Evolutionary conservation across 2,329 filamentous ascomycete genomes (phyloP).

Genomic region (Nothophaeocryptopus gaeumannii): DNA sequence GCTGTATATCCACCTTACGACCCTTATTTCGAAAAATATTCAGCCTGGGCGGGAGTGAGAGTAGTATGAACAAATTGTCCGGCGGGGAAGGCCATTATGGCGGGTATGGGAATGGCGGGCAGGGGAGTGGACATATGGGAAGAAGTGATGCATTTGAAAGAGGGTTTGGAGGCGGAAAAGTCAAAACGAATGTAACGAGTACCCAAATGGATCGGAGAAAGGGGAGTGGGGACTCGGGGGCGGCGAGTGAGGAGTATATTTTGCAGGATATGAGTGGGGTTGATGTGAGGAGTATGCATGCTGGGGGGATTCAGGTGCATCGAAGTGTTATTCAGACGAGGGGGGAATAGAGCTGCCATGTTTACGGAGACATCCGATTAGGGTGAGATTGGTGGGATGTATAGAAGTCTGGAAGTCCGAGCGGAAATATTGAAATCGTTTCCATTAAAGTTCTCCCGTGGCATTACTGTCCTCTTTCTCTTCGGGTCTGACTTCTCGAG

Average conservation of each 20-base stretch:
- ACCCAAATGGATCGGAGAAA: constrained; percentile 15
- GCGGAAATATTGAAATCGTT: too few species aligned
- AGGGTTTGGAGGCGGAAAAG: constrained; percentile 4
- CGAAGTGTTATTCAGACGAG: constrained; percentile 21
- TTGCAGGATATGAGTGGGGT: constrained; percentile 16
- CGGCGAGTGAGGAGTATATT: constrained; percentile 21
- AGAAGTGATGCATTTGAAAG: not conserved
- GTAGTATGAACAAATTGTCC: constrained; percentile 10
- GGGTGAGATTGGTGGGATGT: not conserved
- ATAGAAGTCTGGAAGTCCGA: not conserved
- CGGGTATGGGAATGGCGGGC: constrained; percentile 2
- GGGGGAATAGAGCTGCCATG: not conserved
- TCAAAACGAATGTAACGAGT: constrained; percentile 17
- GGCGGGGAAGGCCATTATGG: constrained; percentile 3
- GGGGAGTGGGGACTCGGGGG: constrained; percentile 10
- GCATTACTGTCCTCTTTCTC: too few species aligned
- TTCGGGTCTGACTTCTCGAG: too few species aligned
- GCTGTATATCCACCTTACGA: constrained; percentile 35
- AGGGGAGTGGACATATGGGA: not conserved
- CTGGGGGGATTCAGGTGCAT: constrained; percentile 18
- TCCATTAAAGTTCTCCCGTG: not conserved
- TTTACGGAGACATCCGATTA: not conserved
- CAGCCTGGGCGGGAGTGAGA: constrained; percentile 17
- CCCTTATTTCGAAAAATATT: constrained; percentile 34
- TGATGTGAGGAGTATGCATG: constrained; percentile 7